Evolutionary conservation across 495 filamentous ascomycete species (phyloP).

Genomic region (Penicillium cataractarum): DNA sequence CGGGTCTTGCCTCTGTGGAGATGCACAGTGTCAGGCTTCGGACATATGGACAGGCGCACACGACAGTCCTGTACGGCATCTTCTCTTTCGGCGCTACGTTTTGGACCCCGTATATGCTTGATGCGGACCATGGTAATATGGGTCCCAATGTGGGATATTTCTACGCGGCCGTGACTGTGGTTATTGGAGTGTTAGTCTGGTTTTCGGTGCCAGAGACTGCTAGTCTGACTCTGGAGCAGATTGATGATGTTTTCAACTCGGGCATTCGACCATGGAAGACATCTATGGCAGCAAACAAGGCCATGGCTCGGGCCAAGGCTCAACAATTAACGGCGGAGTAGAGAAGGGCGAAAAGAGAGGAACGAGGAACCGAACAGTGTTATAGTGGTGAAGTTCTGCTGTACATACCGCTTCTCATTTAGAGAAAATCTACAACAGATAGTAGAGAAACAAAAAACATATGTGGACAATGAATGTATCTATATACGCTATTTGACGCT

Average conservation of each 20-base stretch:
- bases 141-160: constrained; percentile 37
- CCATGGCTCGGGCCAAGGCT: constrained; percentile 7
- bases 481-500: constrained; percentile 17
- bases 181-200: constrained; percentile 24
- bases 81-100: constrained; percentile 34
- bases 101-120: constrained; percentile 39
- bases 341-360: background rate
- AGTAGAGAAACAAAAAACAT: background rate
- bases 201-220: constrained; percentile 36
- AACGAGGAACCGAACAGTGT: background rate
- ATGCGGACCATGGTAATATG: constrained; percentile 33
- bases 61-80: constrained; percentile 29
- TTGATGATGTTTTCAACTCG: constrained; percentile 33
- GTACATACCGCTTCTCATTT: background rate
- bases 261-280: constrained; percentile 31
- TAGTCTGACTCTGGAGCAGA: constrained; percentile 34
- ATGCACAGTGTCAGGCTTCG: constrained; percentile 38
- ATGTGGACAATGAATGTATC: constrained; percentile 9
- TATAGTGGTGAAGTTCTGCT: background rate
- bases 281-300: constrained; percentile 24
- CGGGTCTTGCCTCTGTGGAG: constrained; percentile 27
- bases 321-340: constrained; percentile 5
- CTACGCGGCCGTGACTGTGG: constrained; percentile 30
- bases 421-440: background rate
- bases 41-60: constrained; percentile 37